Base-by-base conservation (phyloP, 139 green algal genomes). In the Chlorella ohadii region DNA sequence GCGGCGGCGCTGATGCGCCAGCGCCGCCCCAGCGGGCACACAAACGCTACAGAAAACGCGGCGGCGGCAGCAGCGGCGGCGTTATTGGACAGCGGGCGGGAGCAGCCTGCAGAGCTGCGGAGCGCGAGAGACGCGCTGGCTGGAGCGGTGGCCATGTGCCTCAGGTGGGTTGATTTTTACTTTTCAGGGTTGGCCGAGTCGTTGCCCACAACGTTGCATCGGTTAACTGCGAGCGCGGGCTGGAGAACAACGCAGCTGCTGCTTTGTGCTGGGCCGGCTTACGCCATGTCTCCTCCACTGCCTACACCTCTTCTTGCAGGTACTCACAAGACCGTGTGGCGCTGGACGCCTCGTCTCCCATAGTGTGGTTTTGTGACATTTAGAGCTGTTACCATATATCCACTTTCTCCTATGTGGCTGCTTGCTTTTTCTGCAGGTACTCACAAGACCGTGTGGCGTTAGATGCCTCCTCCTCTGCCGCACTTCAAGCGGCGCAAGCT, bases 61-160 rank as follows among this genome's bases (percentile, higher is more conserved):
- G 23, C 28, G 4, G 55, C 78, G 4, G 63, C 61, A 17, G 78
- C 78, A 2, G 78, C 41, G 9, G 63, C 63, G 4, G 78, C 78
- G 2, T 15, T 82, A 59, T 59, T 74, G 76, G 27, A 61, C 51
- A 59, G 51, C 20, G 20, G 70, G 39, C 12, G 17, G 31, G 12
- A 31, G 68, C 68, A 41, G 56, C 51, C 27, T 41, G 38, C 36
- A 25, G 70, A 85, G 70, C 36, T 85, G 28, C 68, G 63, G 27
- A 56, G 44, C 6, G 80, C 68, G 7, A 36, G 56, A 6, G 68
- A 79, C 31, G 67, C 80, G 27, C 38, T 72, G 56, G 36, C 13
- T 19, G 47, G n/a, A 17, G 80, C 80, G 0, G 34, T 85, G 25
- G 68, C 68, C 2, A 77, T 85, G 67, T 85, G 80, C 56, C 56